Conservation (phyloP, 768 basidiomycete genomes). For the Termitomyces sp. region DNA sequence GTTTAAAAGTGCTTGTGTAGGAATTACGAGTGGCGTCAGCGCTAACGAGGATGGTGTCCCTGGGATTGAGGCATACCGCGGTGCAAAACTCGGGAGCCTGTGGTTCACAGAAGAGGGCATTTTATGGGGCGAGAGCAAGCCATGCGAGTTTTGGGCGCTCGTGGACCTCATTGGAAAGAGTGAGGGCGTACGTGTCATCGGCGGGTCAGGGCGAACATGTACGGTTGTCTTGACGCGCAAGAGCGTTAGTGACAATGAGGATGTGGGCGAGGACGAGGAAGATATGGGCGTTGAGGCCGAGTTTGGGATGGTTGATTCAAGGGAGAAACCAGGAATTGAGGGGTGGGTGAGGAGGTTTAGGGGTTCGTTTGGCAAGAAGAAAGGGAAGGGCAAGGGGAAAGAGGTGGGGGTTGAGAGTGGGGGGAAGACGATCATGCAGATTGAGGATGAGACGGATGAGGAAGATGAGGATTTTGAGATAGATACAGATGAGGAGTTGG, state of each 20-base stretch:
- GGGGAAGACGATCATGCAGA: conserved; percentile 30
- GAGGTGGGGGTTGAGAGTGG: conserved; percentile 9
- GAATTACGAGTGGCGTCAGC: conserved; percentile 31
- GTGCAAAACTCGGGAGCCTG: conserved; percentile 68
- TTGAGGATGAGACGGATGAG: conserved; percentile 44
- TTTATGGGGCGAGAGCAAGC: conserved; percentile 74
- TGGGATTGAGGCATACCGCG: conserved; percentile 67
- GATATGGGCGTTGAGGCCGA: conserved; percentile 58
- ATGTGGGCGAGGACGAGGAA: conserved; percentile 29
- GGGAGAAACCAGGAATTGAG: conserved; percentile 62
- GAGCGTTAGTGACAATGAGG: conserved; percentile 15
- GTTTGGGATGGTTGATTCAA: conserved; percentile 71
- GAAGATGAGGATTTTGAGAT: conserved; percentile 45
- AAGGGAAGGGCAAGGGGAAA: not conserved
- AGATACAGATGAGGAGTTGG: conserved; percentile 35
- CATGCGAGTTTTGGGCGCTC: conserved; percentile 75
- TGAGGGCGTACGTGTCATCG: conserved; percentile 54
- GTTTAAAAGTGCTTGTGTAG: conserved; percentile 55
- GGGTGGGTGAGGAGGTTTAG: conserved; percentile 64
- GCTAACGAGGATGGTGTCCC: conserved; percentile 47
- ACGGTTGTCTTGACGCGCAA: conserved; percentile 54
- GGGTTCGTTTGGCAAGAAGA: conserved; percentile 52
- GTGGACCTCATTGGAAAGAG: conserved; percentile 50
- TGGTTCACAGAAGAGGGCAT: conserved; percentile 72
- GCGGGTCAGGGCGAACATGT: conserved; percentile 67